These are phyloP conservation scores for Aspergillus sp. DNA, from an alignment of 2,329 filamentous ascomycete species.

Conservation along the genomic window DNA sequence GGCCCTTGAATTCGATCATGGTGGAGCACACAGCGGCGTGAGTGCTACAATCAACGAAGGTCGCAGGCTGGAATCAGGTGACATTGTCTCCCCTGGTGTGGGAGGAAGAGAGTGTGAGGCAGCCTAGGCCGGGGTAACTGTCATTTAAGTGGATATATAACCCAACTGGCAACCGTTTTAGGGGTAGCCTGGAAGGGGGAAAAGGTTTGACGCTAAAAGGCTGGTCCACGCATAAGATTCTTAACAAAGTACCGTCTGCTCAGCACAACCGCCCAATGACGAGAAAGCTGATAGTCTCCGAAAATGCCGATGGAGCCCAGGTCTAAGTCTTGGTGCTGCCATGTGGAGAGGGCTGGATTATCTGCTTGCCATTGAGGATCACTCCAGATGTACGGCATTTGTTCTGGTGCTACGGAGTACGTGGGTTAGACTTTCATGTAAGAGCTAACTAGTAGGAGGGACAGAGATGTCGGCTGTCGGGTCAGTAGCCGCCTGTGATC, in stretches of 20 bases:
- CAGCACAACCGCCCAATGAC: neutral
- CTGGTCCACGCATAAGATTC: constrained; percentile 1
- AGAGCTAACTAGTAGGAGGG: neutral
- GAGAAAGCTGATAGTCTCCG: neutral
- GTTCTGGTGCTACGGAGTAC: neutral
- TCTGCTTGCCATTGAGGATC: too few species aligned
- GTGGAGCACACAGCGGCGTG: constrained; percentile 16
- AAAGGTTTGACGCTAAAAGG: neutral
- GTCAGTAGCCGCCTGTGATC: neutral
- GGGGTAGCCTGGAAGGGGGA: constrained; percentile 1
- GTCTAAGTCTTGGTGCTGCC: neutral
- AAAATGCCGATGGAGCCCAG: neutral
- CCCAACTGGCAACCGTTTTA: neutral
- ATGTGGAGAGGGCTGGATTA: neutral
- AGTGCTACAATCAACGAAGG: neutral
- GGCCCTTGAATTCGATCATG: constrained; percentile 35
- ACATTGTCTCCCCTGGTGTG: constrained; percentile 12
- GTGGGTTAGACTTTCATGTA: neutral
- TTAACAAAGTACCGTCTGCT: neutral
- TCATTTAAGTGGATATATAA: neutral
- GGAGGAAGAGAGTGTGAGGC: neutral
- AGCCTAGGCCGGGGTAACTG: neutral
- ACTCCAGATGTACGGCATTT: neutral
- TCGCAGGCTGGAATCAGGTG: constrained; percentile 5
- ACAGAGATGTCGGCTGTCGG: neutral